phyloP scores from a whole-genome alignment of 23 red algal genomes.

The Cyanidiococcus yangmingshanensis region DNA sequence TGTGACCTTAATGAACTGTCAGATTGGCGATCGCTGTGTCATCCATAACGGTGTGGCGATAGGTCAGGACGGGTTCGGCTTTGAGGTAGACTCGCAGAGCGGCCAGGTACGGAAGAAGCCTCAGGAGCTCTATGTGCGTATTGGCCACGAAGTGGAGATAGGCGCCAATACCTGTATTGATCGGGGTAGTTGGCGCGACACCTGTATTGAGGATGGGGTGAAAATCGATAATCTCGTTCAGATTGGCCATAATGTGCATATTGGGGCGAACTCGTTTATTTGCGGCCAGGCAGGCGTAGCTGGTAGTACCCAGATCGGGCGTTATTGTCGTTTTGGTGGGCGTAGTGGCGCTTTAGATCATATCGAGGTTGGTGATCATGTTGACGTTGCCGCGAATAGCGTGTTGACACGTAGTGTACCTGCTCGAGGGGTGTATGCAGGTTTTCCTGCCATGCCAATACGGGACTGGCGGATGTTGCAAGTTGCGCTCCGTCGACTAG shows the following conservation, averaged over 20 bases:
- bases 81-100: constrained; percentile 20
- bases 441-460: constrained; percentile 28
- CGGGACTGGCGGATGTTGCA: not conserved
- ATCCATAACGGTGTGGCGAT: constrained; percentile 36
- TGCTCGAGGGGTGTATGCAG: constrained; percentile 19
- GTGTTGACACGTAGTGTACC: constrained; percentile 20
- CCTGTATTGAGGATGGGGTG: constrained; percentile 10
- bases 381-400: constrained; percentile 33
- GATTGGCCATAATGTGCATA: constrained; percentile 38
- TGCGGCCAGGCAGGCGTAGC: constrained; percentile 32
- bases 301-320: constrained; percentile 29
- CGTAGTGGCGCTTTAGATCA: constrained; percentile 25
- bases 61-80: constrained; percentile 47
- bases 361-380: constrained; percentile 30
- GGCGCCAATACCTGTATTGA: constrained; percentile 36
- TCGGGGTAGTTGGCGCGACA: constrained; percentile 44
- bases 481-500: not conserved
- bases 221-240: constrained; percentile 46
- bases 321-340: constrained; percentile 26
- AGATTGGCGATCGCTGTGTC: constrained; percentile 30
- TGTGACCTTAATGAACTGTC: constrained; percentile 23
- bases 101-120: constrained; percentile 31
- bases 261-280: constrained; percentile 21
- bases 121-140: constrained; percentile 10
- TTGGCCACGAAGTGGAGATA: constrained; percentile 32